These are phyloP conservation scores for Didymosphaeria variabile DNA, from an alignment of 2,329 filamentous ascomycete genomes.

Conservation along the genomic window DNA sequence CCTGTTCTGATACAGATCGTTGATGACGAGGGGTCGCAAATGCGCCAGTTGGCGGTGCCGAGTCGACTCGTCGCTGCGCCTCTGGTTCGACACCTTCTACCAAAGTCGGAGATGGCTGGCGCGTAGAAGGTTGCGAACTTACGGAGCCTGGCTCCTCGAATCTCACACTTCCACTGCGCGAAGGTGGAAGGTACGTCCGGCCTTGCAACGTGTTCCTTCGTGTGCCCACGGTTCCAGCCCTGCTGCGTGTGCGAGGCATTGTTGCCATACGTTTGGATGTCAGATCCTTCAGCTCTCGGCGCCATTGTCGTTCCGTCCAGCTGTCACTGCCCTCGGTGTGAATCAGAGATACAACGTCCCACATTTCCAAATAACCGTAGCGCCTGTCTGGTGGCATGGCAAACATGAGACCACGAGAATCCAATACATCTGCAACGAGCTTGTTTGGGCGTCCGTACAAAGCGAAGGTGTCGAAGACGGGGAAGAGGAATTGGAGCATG, in stretches of 20 bases:
- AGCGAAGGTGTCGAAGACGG: constrained; percentile 90
- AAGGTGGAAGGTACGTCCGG: constrained; percentile 51
- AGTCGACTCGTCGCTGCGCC: constrained; percentile 52
- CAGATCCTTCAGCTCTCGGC: constrained; percentile 85
- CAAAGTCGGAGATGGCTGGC: constrained; percentile 54
- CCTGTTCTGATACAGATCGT: constrained; percentile 59
- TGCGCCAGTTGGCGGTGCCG: constrained; percentile 48
- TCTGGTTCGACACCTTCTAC: constrained; percentile 36
- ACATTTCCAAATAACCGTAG: constrained; percentile 89
- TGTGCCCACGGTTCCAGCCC: constrained; percentile 37
- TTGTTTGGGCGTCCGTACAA: constrained; percentile 90
- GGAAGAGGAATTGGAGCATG: constrained; percentile 91
- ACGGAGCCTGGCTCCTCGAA: constrained; percentile 55
- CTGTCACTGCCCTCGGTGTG: constrained; percentile 75
- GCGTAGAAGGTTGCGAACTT: constrained; percentile 56
- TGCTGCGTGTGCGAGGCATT: constrained; percentile 43
- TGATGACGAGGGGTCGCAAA: constrained; percentile 52
- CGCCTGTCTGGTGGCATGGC: constrained; percentile 89
- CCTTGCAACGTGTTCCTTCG: constrained; percentile 55
- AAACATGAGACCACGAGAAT: constrained; percentile 94
- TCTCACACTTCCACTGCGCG: constrained; percentile 44
- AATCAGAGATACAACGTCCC: constrained; percentile 85
- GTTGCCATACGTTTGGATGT: constrained; percentile 79
- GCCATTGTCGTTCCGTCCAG: constrained; percentile 92
- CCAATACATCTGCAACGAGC: constrained; percentile 85